Base-by-base conservation (phyloP, 2,329 filamentous ascomycete genomes). In the Aschersonia sp. region DNA sequence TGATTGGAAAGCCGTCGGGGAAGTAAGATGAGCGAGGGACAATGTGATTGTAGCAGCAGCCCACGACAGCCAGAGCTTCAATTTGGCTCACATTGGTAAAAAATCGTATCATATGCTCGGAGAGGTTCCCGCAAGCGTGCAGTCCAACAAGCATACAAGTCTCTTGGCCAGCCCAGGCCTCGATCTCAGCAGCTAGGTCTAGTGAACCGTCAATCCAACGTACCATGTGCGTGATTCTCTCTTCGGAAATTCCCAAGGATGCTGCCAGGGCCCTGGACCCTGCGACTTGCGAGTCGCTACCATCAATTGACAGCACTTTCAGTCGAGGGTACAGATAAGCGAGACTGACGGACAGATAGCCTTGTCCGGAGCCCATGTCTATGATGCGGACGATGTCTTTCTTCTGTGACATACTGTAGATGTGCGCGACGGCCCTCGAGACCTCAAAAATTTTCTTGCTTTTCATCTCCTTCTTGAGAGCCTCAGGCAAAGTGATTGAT, bases 1-100 rank as follows among this genome's bases (percentile, higher is more conserved):
- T 72, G 47, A 75, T 63, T 12, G 59, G 54, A 12, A 62, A 60
- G 14, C 63, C 63, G 6, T 60, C 55, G 0, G 67, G 65, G 12
- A 66, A 65, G 39, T 60, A 49, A 5, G 62, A 58, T 1, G 70
- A 62, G 6, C 49, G 53, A 5, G 57, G 55, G 2, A 55, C 46
- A 22, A 63, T 59, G 47, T 63, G 60, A 47, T 63, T 63, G 42
- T 63, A 63, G 51, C 60, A 63, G 47, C 60, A 63, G 1, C 60
- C 60, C 5, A 63, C 52, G 2, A 57, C 57, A 0, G 53, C 60
- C 2, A 63, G 46, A 12, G 49, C 46, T 2, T 50, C 46, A 35
- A 63, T 54, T 8, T 49, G 58, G 2, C 52, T 46, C 0, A 54
- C 42, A 0, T 47, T 43, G 7, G 51, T 45, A 44, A 62, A 63